A percentile compares a stretch with the other conserved stretches of the same genome.
Evolutionary conservation across 768 basidiomycete species (phyloP).

Genomic region (Lactarius akahatsu): DNA sequence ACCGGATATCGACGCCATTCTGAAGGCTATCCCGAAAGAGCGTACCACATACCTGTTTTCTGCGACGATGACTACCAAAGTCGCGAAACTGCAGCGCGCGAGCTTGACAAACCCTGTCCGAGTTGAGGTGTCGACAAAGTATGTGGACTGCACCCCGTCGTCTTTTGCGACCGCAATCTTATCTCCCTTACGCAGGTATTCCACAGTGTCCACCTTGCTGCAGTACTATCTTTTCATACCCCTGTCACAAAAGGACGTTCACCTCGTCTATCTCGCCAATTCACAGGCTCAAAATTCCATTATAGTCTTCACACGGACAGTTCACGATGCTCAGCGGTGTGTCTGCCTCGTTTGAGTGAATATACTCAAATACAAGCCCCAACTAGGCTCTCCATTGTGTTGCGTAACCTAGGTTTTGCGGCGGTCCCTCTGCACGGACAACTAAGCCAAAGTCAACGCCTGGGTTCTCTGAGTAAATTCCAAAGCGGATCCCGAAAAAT

Average conservation of each 20-base stretch:
- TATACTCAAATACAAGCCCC: not conserved
- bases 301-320: constrained; percentile 95
- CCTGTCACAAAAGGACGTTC: constrained; percentile 85
- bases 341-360: constrained; percentile 25
- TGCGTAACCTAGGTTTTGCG: constrained; percentile 88
- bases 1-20: constrained; percentile 91
- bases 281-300: constrained; percentile 88
- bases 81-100: constrained; percentile 92
- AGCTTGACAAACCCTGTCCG: constrained; percentile 91
- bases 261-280: constrained; percentile 86
- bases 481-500: constrained; percentile 91
- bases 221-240: constrained; percentile 97
- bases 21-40: constrained; percentile 92
- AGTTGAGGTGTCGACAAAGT: constrained; percentile 94
- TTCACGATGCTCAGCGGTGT: constrained; percentile 85
- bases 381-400: constrained; percentile 76
- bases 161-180: not conserved
- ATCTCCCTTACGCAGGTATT: constrained; percentile 60
- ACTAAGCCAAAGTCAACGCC: constrained; percentile 87
- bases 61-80: constrained; percentile 98
- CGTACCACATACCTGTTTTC: constrained; percentile 96
- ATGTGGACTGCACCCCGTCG: constrained; percentile 34
- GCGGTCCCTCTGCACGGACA: constrained; percentile 96
- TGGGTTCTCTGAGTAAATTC: constrained; percentile 93
- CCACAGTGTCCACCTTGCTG: constrained; percentile 91